phyloP scores from a whole-genome alignment of 78 protist genomes.

The Dictyostelium purpureum region DNA sequence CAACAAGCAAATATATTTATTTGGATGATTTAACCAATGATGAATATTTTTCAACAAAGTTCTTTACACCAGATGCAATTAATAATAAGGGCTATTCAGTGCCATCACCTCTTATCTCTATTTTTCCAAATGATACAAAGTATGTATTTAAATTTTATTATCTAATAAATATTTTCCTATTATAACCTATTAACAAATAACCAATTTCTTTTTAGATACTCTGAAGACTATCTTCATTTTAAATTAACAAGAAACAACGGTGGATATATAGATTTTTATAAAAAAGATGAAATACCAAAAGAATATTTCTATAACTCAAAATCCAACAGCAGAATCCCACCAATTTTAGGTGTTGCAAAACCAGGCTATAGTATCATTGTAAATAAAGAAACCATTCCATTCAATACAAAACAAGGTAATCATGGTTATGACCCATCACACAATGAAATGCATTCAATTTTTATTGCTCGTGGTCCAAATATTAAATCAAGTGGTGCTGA shows the following conservation, averaged over 20 bases:
- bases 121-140: neutral
- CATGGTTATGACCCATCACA: constrained; percentile 9
- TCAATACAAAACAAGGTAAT: neutral
- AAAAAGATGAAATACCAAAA: neutral
- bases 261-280: neutral
- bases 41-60: neutral
- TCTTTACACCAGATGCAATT: neutral
- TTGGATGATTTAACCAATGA: neutral
- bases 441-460: neutral
- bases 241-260: neutral
- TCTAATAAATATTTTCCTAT: no score
- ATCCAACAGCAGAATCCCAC: constrained; percentile 15
- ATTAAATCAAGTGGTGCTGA: neutral
- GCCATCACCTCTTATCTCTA: neutral
- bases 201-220: neutral
- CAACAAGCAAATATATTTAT: neutral
- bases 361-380: neutral
- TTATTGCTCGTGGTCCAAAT: constrained; percentile 53
- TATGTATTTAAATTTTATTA: no score
- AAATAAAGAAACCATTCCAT: neutral
- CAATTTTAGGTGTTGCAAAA: constrained; percentile 12
- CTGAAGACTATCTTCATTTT: neutral
- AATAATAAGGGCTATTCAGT: no score
- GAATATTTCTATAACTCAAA: neutral
- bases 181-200: neutral